A percentile compares a stretch with the other conserved stretches of the same genome.
phyloP scores from a whole-genome alignment of 805 yeast species.

The Kuraishia hungarica region DNA sequence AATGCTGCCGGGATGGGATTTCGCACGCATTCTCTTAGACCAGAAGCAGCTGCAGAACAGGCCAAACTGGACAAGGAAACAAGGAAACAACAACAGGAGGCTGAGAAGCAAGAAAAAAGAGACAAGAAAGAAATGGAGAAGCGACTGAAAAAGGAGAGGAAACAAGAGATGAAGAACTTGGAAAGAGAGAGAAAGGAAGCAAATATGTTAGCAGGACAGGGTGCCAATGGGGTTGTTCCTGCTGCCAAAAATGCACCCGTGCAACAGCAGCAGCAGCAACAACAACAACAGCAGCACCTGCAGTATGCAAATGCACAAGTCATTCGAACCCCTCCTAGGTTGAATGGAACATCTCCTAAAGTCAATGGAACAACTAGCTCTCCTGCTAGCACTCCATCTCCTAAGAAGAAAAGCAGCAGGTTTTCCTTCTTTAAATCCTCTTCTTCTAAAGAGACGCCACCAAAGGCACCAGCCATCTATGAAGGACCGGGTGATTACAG shows the following conservation, averaged over 20 bases:
- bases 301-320: neutral
- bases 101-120: neutral
- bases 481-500: neutral
- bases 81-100: neutral
- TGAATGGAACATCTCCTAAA: too few species aligned
- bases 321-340: too few species aligned
- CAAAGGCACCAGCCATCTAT: neutral
- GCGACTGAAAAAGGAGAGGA: slow-evolving; percentile 2
- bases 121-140: slow-evolving; percentile 1
- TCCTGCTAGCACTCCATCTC: neutral
- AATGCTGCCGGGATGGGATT: slow-evolving; percentile 22
- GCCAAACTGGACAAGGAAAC: slow-evolving; percentile 1
- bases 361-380: neutral
- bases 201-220: neutral
- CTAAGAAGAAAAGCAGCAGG: neutral
- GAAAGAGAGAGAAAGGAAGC: neutral
- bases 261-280: too few species aligned
- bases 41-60: slow-evolving; percentile 4
- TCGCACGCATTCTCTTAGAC: slow-evolving; percentile 20
- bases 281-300: too few species aligned
- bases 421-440: neutral
- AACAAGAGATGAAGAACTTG: neutral
- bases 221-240: too few species aligned
- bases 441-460: neutral
- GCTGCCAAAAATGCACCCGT: too few species aligned